Base-by-base conservation (phyloP, 352 stramenopile genomes). In the Blastocystis sp. region DNA sequence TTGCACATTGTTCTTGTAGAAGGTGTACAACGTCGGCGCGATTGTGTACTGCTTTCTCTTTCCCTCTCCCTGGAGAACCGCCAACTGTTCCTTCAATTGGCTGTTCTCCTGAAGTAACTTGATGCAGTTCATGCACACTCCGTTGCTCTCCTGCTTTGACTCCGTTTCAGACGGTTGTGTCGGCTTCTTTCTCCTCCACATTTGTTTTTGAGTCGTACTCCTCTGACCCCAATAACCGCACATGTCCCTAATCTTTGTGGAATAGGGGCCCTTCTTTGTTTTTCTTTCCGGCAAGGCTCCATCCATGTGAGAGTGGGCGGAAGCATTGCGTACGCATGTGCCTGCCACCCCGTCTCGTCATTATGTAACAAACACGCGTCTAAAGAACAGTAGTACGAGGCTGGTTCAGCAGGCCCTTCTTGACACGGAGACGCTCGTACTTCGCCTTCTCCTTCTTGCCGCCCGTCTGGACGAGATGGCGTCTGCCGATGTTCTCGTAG, bases 1-100 rank as follows among this genome's bases (percentile, higher is more conserved):
- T 24, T 78, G 63, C 21, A 88, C 78, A 77, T 88, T 88, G 48
- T 88, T 88, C 63, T 78, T 76, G 42, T 88, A 88, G 34, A 88
- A 88, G 65, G 78, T 88, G 34, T 77, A 88, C 38, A 88, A 70
- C 28, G 78, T 88, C 24, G 78, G 78, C 9, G 28, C 45, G 48
- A 88, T 88, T 9, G 78, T 78, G 54, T 78, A 88, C 57, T 88
- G 63, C 78, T 88, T 88, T 19, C 48, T 78, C 64, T 76, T 88
- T 17, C 64, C 66, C 21, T 78, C 66, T 34, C 78, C 66, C 38
- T 88, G 40, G 3, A 78, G 43, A 45, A 88, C 21, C 3, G 78
- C 57, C 3, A 88, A n/a, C 61, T 88, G 63, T 38, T 88, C 78
- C 3, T 52, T 54, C 42, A 88, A 34, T 28, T 76, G 63, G 43